Base-by-base conservation (phyloP, 768 basidiomycete genomes). In the Tricholoma sp. region DNA sequence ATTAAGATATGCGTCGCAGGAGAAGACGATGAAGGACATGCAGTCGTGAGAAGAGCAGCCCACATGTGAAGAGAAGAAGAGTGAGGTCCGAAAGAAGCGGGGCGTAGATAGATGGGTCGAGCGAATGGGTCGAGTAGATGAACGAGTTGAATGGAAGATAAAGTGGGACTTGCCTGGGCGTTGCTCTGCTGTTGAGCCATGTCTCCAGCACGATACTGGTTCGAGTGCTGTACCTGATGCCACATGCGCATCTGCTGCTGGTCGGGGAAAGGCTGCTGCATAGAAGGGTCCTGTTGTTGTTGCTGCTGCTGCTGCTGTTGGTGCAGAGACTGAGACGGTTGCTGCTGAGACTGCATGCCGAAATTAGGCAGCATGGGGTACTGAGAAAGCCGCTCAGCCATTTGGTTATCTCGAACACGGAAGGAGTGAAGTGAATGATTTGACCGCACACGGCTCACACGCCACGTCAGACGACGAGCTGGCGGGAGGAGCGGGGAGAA, bases 301-400 rank as follows among this genome's bases (percentile, higher is more conserved):
- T 74, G 72, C 20, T 74, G 75, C 54, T 77, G 76, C 52, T 78
- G 80, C 33, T 74, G 78, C 32, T 66, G 68, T 57, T 80, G 76
- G 56, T 76, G 71, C 47, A 73, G 75, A 34, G 72, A 70, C 52
- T 78, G 77, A 18, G 71, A 70, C 54, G 75, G 72, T 52, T 74
- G 75, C 55, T 76, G 76, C 53, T 76, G 74, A 52, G 79, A 80
- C 59, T 76, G 73, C 32, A 76, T 72, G 62, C 72, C 74, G 69
- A 83, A 80, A 68, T 72, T 76, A 57, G 80, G 70, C 45, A 81
- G 70, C 79, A 86, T 81, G 62, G 74, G 59, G 68, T 83, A 85
- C 70, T 75, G 77, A 64, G 76, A 66, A 52, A 76, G 66, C 69
- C 80, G 82, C 80, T 86, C 83, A 67, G 84, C 82, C 84, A 85